Evolutionary conservation across 495 filamentous ascomycete genomes (phyloP).

Genomic region (Xylaria flabelliformis): DNA sequence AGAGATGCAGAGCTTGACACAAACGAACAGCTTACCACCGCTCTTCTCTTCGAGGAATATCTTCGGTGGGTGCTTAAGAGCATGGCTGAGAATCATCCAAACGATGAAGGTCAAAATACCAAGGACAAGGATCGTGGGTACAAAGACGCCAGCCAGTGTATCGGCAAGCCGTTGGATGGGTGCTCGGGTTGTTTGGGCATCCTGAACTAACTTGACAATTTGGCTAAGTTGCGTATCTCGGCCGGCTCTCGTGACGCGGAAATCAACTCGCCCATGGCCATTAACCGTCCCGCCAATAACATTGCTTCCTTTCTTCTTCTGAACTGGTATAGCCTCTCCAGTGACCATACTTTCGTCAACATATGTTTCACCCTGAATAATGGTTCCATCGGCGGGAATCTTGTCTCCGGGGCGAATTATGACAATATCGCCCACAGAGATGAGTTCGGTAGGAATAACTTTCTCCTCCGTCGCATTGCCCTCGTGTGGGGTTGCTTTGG

Average conservation of each 20-base stretch:
- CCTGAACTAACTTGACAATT: constrained; percentile 95
- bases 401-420: constrained; percentile 94
- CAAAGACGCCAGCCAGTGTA: constrained; percentile 90
- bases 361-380: constrained; percentile 89
- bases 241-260: constrained; percentile 90
- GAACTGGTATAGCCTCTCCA: constrained; percentile 91
- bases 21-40: constrained; percentile 94
- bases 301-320: constrained; percentile 78
- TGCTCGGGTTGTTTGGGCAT: constrained; percentile 91
- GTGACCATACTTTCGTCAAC: constrained; percentile 99
- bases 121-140: constrained; percentile 84
- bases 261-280: constrained; percentile 87
- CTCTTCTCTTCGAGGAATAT: constrained; percentile 82
- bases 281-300: constrained; percentile 98
- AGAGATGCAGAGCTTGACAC: constrained; percentile 95
- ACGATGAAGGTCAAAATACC: constrained; percentile 84
- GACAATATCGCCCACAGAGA: constrained; percentile 93
- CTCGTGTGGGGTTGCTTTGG: constrained; percentile 52
- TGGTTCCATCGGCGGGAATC: constrained; percentile 89
- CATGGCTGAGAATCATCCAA: constrained; percentile 95
- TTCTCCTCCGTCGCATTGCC: constrained; percentile 76
- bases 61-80: constrained; percentile 78
- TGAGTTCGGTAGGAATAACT: constrained; percentile 88
- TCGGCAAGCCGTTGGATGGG: constrained; percentile 96
- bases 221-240: constrained; percentile 96